These are phyloP conservation scores for Cubamyces sp. DNA, from an alignment of 768 basidiomycete genomes.

Conservation along the genomic window DNA sequence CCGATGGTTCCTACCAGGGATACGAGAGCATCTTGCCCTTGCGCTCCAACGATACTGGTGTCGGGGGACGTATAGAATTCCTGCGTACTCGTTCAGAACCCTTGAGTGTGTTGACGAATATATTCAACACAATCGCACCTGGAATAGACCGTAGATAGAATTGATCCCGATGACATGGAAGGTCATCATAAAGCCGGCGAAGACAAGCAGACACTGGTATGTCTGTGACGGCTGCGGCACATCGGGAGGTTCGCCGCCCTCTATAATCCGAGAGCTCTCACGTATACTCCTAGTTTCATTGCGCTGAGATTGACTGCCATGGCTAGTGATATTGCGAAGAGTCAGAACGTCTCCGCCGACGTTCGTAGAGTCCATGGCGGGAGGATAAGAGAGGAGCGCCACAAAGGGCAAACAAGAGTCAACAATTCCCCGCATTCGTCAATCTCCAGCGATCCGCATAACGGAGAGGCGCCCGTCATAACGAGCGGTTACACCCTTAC, in stretches of 20 bases:
- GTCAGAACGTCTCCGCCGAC: not conserved
- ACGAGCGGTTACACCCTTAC: constrained; percentile 2
- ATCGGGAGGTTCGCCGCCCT: not conserved
- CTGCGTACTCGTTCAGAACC: constrained; percentile 25
- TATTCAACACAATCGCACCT: constrained; percentile 34
- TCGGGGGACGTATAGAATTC: constrained; percentile 47
- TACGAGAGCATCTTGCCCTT: constrained; percentile 44
- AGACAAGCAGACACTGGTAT: constrained; percentile 43
- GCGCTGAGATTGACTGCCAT: not conserved
- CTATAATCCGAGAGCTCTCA: not conserved
- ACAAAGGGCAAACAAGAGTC: constrained; percentile 18
- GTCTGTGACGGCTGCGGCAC: constrained; percentile 33
- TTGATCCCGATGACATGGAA: constrained; percentile 51
- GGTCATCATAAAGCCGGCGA: constrained; percentile 48
- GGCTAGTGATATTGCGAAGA: constrained; percentile 6
- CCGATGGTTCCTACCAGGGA: constrained; percentile 49
- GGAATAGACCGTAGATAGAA: constrained; percentile 47
- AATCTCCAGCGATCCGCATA: constrained; percentile 3
- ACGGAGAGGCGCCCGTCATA: not conserved
- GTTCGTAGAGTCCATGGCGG: constrained; percentile 12
- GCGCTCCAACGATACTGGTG: constrained; percentile 40
- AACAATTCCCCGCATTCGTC: constrained; percentile 19
- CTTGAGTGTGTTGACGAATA: not conserved
- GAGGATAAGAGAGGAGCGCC: constrained; percentile 4
- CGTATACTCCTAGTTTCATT: not conserved